Conservation (phyloP, 2,329 filamentous ascomycete genomes). For the Talaromyces albobiverticillius region DNA sequence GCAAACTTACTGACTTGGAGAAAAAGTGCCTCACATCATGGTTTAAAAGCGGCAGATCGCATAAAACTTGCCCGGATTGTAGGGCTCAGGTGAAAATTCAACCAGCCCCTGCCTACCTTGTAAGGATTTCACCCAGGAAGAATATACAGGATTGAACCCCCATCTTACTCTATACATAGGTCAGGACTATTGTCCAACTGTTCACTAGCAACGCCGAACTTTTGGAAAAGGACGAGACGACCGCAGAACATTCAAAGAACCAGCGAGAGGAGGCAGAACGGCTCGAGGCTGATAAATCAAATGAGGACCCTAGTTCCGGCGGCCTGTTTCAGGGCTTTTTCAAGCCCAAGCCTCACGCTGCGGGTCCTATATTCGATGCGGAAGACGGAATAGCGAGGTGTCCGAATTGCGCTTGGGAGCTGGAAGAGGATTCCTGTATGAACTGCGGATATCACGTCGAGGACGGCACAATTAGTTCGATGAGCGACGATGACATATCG, state of each 20-base stretch:
- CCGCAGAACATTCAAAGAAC: conserved; percentile 58
- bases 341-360: conserved; percentile 30
- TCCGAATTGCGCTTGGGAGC: conserved; percentile 61
- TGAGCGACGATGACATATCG: conserved; percentile 29
- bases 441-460: conserved; percentile 56
- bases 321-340: conserved; percentile 66
- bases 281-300: conserved; percentile 60
- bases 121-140: conserved; percentile 35
- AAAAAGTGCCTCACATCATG: conserved; percentile 56
- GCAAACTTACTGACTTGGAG: conserved; percentile 21
- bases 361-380: conserved; percentile 51
- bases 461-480: conserved; percentile 35
- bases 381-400: conserved; percentile 63
- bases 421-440: conserved; percentile 55
- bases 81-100: conserved; percentile 56
- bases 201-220: conserved; percentile 61
- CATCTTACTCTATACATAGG: conserved; percentile 34
- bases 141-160: neutral
- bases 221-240: conserved; percentile 61
- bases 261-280: conserved; percentile 59
- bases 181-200: conserved; percentile 63
- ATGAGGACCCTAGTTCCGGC: conserved; percentile 46
- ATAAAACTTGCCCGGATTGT: conserved; percentile 69
- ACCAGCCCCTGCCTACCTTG: conserved; percentile 64
- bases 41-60: conserved; percentile 53